These are phyloP conservation scores for Saccharomycopsis phalli DNA, from an alignment of 1,139 yeast genomes.

Conservation along the genomic window DNA sequence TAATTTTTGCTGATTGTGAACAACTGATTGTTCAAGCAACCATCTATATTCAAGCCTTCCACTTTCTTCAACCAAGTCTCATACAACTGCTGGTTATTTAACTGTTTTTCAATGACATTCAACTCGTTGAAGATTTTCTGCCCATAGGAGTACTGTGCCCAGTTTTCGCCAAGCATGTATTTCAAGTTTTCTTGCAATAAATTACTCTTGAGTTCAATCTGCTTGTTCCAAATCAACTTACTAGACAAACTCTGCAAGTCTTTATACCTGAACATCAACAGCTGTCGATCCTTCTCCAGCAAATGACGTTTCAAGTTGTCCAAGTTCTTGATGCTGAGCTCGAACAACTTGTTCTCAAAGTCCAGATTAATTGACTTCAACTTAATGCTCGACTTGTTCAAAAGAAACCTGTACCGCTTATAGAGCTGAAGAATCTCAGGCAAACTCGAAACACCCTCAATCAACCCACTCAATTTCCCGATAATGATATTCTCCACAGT, in stretches of 20 bases:
- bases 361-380: no score
- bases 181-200: slow-evolving; percentile 37
- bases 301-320: slow-evolving; percentile 34
- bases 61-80: slow-evolving; percentile 39
- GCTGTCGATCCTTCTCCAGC: slow-evolving; percentile 30
- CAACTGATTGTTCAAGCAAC: slow-evolving; percentile 31
- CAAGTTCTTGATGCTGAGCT: slow-evolving; percentile 43
- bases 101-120: slow-evolving; percentile 34
- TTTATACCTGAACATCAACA: slow-evolving; percentile 29
- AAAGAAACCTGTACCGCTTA: no score
- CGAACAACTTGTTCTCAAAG: no score
- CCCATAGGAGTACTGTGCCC: slow-evolving; percentile 74
- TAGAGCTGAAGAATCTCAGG: no score
- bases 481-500: slow-evolving; percentile 31
- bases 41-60: slow-evolving; percentile 21
- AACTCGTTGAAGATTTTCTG: slow-evolving; percentile 48
- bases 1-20: slow-evolving; percentile 29
- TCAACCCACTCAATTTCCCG: no score
- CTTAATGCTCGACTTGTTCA: no score
- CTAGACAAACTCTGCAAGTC: slow-evolving; percentile 43
- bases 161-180: slow-evolving; percentile 56
- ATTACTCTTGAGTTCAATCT: slow-evolving; percentile 36
- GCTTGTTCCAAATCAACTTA: slow-evolving; percentile 42
- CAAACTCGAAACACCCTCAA: no score
- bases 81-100: slow-evolving; percentile 37